phyloP scores from a whole-genome alignment of 768 basidiomycete genomes.

The Asterophora parasitica region DNA sequence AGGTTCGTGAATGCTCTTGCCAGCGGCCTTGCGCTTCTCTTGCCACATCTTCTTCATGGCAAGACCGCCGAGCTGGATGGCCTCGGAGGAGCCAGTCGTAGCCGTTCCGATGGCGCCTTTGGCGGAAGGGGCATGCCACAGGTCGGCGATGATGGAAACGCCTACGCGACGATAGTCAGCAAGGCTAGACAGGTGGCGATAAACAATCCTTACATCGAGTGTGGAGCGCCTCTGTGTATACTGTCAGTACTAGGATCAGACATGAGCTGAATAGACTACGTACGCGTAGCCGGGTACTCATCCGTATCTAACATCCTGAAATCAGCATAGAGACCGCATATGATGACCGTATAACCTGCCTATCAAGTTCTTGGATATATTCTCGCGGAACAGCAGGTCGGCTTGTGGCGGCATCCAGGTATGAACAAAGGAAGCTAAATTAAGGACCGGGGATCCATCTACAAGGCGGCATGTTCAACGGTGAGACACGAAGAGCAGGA shows the following conservation, averaged over 20 bases:
- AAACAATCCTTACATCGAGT: constrained; percentile 36
- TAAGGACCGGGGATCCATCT: constrained; percentile 59
- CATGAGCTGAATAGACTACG: constrained; percentile 13
- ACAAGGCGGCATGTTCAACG: constrained; percentile 10
- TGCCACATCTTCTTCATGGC: constrained; percentile 76
- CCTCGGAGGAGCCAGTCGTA: constrained; percentile 69
- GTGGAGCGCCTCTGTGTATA: constrained; percentile 41
- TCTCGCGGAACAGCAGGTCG: constrained; percentile 53
- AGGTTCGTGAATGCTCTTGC: constrained; percentile 73
- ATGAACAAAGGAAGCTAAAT: constrained; percentile 57
- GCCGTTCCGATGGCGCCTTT: constrained; percentile 66
- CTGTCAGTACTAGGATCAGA: not conserved
- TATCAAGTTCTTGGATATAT: constrained; percentile 63
- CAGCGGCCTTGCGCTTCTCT: constrained; percentile 56
- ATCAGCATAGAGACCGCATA: not conserved
- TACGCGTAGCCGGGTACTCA: constrained; percentile 66
- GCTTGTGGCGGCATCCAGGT: constrained; percentile 60
- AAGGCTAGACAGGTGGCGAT: not conserved
- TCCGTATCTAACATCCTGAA: constrained; percentile 32
- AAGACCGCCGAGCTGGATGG: constrained; percentile 69
- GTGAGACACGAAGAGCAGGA: not conserved
- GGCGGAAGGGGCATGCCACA: constrained; percentile 65
- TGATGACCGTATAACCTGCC: constrained; percentile 21
- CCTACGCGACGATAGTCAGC: constrained; percentile 19
- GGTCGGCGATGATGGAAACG: constrained; percentile 48